Percentiles rank a stretch among this genome's conserved stretches.
Conservation (phyloP, 2,329 filamentous ascomycete species). For the Beauveria varroae region DNA sequence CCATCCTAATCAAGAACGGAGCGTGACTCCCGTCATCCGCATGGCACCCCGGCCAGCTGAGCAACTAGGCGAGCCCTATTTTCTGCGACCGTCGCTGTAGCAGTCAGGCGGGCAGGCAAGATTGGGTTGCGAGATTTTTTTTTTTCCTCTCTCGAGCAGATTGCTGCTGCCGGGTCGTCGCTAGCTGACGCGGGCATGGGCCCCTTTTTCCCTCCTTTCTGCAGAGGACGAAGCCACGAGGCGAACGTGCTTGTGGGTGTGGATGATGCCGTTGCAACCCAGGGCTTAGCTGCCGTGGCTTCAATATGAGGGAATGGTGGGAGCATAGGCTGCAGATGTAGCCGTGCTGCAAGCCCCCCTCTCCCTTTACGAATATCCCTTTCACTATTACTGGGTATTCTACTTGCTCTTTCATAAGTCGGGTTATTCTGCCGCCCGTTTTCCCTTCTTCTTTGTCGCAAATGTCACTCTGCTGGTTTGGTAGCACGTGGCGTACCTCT, state of each 20-base stretch:
- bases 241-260: conserved; percentile 2
- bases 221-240: background rate
- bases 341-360: background rate
- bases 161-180: background rate
- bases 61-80: background rate
- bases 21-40: background rate
- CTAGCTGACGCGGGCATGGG: background rate
- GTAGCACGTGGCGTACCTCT: background rate
- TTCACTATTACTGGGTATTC: background rate
- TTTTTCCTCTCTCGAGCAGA: background rate
- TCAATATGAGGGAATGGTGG: background rate
- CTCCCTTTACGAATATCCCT: background rate
- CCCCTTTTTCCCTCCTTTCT: background rate
- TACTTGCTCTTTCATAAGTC: too few species aligned
- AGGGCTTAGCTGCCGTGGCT: background rate
- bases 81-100: background rate
- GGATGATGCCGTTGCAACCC: background rate
- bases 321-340: background rate
- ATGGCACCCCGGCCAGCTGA: background rate
- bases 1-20: background rate
- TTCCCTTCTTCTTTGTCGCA: background rate
- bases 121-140: conserved; percentile 1
- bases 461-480: background rate
- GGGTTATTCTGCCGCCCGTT: background rate
- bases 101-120: background rate